A percentile compares a stretch with the other conserved stretches of the same genome.
These are phyloP conservation scores for Beauveria medogensis DNA, from an alignment of 2,329 filamentous ascomycete genomes.

Conservation along the genomic window DNA sequence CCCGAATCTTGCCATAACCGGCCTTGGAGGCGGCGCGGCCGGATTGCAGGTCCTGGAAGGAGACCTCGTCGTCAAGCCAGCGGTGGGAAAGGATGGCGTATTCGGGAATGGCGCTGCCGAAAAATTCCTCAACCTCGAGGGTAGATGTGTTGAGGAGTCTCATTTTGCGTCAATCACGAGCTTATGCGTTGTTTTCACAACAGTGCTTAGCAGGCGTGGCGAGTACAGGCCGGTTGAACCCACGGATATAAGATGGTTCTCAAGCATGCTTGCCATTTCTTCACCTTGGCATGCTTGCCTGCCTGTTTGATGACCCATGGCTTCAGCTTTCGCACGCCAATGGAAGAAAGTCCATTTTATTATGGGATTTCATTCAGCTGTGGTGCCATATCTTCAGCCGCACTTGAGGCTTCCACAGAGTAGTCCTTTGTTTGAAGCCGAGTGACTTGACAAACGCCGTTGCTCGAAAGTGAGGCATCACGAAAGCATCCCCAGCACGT, in stretches of 20 bases:
- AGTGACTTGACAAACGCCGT: not conserved
- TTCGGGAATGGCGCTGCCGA: constrained; percentile 8
- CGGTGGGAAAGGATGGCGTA: constrained; percentile 31
- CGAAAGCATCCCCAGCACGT: not conserved
- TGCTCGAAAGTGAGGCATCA: not conserved
- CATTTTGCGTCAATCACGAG: not conserved
- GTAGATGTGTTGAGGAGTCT: not conserved
- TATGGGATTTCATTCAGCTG: not conserved
- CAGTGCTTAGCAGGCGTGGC: not conserved
- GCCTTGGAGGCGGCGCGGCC: not conserved
- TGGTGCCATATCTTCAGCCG: not conserved
- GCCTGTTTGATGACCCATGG: not conserved
- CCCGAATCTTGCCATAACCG: constrained; percentile 20
- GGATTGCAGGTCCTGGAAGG: constrained; percentile 19
- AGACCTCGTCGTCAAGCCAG: constrained; percentile 24
- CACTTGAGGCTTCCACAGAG: not conserved
- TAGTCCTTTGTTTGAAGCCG: not conserved
- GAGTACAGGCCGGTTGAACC: not conserved
- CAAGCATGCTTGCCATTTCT: not conserved
- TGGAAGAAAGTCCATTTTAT: not conserved
- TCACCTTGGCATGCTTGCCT: not conserved
- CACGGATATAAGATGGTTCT: not conserved
- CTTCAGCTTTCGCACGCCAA: not conserved
- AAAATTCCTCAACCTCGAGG: not conserved
- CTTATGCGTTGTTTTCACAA: not conserved